Conservation (phyloP, 371 early-diverging fungal genomes). For the Mucor lusitanicus region DNA sequence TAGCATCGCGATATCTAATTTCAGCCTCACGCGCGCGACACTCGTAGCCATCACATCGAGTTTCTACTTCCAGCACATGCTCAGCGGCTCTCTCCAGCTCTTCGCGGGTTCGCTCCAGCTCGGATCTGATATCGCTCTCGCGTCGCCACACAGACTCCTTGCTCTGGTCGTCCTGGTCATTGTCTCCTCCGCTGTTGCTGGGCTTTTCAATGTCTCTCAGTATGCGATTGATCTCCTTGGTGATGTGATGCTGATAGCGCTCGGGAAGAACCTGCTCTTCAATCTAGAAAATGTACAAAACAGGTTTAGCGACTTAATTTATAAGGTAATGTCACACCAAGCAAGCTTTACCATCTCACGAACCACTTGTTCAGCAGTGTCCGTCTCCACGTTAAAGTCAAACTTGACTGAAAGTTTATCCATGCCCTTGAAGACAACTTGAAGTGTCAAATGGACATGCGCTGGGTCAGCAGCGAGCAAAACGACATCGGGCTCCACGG, state of each 20-base stretch:
- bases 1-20: constrained; percentile 33
- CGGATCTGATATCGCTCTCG: constrained; percentile 39
- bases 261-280: constrained; percentile 78
- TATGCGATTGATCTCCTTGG: constrained; percentile 84
- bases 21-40: constrained; percentile 28
- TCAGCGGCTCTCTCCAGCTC: constrained; percentile 35
- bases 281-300: constrained; percentile 48
- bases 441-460: constrained; percentile 69
- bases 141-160: constrained; percentile 43
- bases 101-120: constrained; percentile 33
- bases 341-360: constrained; percentile 75
- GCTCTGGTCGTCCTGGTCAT: constrained; percentile 41
- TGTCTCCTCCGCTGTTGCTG: constrained; percentile 25
- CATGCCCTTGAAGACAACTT: constrained; percentile 82
- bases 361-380: constrained; percentile 90
- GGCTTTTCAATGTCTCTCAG: constrained; percentile 70
- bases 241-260: constrained; percentile 75
- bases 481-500: constrained; percentile 78
- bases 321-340: constrained; percentile 51
- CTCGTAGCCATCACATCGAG: constrained; percentile 33
- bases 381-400: constrained; percentile 84
- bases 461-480: constrained; percentile 63
- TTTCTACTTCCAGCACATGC: constrained; percentile 34
- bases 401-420: constrained; percentile 86
- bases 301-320: constrained; percentile 1